phyloP scores from a whole-genome alignment of 139 green algal genomes.

The Limnomonas spitsbergensis region DNA sequence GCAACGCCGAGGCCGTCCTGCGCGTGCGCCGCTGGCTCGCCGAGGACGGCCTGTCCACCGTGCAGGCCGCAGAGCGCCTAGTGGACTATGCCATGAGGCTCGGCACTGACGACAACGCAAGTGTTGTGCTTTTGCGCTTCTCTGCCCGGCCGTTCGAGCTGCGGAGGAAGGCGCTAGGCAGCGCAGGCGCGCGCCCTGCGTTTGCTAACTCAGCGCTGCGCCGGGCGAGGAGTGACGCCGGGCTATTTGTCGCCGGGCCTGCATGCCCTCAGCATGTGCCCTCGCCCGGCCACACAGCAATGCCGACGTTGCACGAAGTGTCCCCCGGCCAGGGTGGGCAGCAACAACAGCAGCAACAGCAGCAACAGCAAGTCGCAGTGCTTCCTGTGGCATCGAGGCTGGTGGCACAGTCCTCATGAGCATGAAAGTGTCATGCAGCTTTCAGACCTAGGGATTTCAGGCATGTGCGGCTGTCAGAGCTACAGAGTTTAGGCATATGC shows the following conservation, averaged over 20 bases:
- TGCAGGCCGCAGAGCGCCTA: neutral
- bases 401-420: no score
- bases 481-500: no score
- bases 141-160: neutral
- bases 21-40: neutral
- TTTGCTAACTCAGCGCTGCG: neutral
- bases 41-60: neutral
- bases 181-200: neutral
- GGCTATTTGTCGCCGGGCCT: neutral
- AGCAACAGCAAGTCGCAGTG: no score
- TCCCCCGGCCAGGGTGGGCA: no score
- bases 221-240: neutral
- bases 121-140: slow-evolving; percentile 6
- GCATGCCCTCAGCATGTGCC: no score
- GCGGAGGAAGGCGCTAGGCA: neutral
- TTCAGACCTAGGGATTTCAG: no score
- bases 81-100: neutral
- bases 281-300: no score
- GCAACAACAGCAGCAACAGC: no score
- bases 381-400: no score
- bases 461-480: no score
- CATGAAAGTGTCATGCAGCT: no score
- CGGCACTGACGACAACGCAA: slow-evolving; percentile 7
- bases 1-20: slow-evolving; percentile 8
- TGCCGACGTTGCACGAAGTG: no score